These are phyloP conservation scores for Sisymbrium irio DNA, from an alignment of 345 rosid genomes.

Conservation along the genomic window DNA sequence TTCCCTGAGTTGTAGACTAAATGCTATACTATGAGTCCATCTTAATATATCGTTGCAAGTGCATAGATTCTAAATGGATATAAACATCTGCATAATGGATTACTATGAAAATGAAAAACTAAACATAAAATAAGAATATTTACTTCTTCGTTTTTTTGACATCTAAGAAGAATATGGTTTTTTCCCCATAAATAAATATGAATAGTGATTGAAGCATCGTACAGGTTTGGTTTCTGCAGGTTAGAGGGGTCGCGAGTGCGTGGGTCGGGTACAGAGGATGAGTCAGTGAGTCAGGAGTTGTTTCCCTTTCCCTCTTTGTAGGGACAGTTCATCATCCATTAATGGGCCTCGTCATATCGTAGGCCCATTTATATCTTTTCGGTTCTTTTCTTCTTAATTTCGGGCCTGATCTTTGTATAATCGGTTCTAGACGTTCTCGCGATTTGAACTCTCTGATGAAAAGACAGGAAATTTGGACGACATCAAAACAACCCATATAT, in stretches of 20 bases:
- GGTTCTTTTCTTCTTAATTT: background rate
- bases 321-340: background rate
- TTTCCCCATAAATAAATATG: background rate
- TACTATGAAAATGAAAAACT: background rate
- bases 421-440: background rate
- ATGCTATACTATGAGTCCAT: background rate
- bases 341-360: background rate
- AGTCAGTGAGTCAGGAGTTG: slow-evolving; percentile 29
- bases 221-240: slow-evolving; percentile 27
- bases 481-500: too few species aligned
- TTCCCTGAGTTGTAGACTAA: too few species aligned
- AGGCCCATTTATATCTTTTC: slow-evolving; percentile 3
- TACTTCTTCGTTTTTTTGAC: background rate
- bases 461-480: too few species aligned
- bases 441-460: background rate
- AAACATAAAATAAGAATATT: background rate
- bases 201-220: slow-evolving; percentile 11
- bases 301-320: slow-evolving; percentile 24
- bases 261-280: slow-evolving; percentile 26
- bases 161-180: background rate
- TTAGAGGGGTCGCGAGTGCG: slow-evolving; percentile 19
- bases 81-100: background rate
- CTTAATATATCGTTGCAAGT: background rate
- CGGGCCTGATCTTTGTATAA: background rate
- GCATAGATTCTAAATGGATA: background rate